A percentile compares a stretch with the other conserved stretches of the same genome.
phyloP scores from a whole-genome alignment of 805 yeast genomes.

The Starmerella geochares region DNA sequence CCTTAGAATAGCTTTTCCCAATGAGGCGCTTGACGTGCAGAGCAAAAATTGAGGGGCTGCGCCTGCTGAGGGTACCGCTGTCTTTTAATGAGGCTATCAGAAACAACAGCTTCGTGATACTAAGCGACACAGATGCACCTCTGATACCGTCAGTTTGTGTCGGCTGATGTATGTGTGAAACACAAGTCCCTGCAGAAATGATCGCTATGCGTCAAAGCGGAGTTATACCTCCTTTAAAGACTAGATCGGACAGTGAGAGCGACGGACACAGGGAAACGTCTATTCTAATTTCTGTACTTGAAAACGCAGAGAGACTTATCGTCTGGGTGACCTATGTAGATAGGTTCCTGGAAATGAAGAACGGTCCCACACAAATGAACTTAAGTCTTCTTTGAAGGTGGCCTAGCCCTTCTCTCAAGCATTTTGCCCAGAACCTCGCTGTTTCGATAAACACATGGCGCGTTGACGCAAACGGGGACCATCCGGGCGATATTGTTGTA shows the following conservation, averaged over 20 bases:
- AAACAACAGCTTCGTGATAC: slow-evolving; percentile 3
- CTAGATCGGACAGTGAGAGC: too few species aligned
- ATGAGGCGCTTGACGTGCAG: background rate
- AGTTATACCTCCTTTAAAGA: background rate
- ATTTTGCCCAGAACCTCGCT: background rate
- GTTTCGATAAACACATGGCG: background rate
- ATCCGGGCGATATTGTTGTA: background rate
- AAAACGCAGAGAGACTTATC: background rate
- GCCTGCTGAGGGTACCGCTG: background rate
- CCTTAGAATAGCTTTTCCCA: background rate
- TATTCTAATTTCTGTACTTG: too few species aligned
- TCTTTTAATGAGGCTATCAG: slow-evolving; percentile 1
- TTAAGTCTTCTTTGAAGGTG: too few species aligned
- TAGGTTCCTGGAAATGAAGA: too few species aligned
- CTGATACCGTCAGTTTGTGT: slow-evolving; percentile 4
- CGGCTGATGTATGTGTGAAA: slow-evolving; percentile 2
- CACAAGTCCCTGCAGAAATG: slow-evolving; percentile 4
- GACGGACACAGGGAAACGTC: too few species aligned
- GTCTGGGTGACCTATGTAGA: background rate
- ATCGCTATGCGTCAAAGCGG: background rate
- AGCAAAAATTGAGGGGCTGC: background rate
- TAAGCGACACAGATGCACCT: slow-evolving; percentile 4
- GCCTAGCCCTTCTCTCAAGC: too few species aligned
- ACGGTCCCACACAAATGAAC: too few species aligned
- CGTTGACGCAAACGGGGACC: background rate